Evolutionary conservation across 2,329 filamentous ascomycete species (phyloP), one percentile per base, ranked within the genome.

Genomic region (Biscogniauxia marginata): DNA sequence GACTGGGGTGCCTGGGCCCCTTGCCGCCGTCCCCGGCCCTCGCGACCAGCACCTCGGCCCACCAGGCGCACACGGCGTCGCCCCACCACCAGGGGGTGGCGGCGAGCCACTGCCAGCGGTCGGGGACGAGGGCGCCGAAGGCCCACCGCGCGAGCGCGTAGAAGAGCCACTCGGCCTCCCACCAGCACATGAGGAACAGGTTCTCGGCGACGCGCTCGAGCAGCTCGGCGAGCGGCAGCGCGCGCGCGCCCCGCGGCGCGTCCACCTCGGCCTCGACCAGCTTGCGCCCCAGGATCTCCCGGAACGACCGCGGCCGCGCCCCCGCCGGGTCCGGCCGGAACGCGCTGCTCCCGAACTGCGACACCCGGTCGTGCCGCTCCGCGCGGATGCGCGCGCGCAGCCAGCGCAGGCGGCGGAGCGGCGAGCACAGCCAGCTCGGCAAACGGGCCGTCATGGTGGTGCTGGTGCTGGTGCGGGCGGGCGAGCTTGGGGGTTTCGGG

Each of bases 291-390:
- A 46, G 45, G 45, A 46, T 46, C 45, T 46, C 45, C 16, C 21
- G 45, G 45, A 21, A 46, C 18, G 18, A 21, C 16, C 45, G 45
- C 7, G 81, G 80, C 11, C 84, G 70, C 30, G n/a, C n/a, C n/a
- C n/a, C n/a, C n/a, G n/a, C n/a, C n/a, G 13, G 30, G 13, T 39
- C 9, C 9, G 30, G 13, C 6, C 13, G 30, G 6, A 39, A 16
- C 3, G 30, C 9, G 30, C 30, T 30, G 25, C 25, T 30, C 8
- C 25, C 13, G 30, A n/a, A n/a, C n/a, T n/a, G n/a, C n/a, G n/a
- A n/a, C n/a, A n/a, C n/a, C n/a, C 30, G 30, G 30, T 39, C 30
- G 30, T 39, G 30, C 6, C 30, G 30, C 30, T 39, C 30, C 13
- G 30, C 9, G 30, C 9, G 11, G 30, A 39, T 39, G 30, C 30